Evolutionary conservation across 1,139 yeast species (phyloP), one percentile per base, ranked within the genome.

Genomic region (Groenewaldozyma auringiensis): DNA sequence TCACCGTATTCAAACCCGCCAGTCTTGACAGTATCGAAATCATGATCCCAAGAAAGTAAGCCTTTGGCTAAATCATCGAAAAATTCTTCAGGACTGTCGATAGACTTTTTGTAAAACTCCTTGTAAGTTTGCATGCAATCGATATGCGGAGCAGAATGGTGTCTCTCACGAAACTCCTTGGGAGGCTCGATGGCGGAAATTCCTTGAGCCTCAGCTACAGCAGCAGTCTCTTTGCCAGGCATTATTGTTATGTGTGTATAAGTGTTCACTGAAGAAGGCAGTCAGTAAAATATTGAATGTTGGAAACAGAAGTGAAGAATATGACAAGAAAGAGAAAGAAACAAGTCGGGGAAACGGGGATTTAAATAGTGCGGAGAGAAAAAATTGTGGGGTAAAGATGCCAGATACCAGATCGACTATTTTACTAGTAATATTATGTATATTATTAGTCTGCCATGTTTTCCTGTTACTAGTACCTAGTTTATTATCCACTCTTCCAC

Each of bases 21-120:
- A 40, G 78, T 63, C 34, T 51, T 50, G 47, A 85, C 95, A 49
- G 80, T 76, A 59, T 75, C 70, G 69, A 86, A 92, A 53, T 83
- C 94, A 56, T 72, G 78, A 66, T 84, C 89, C 97, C 97, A 92
- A 59, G 77, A 71, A 56, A 92, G 73, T 52, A 80, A 75, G 57
- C 86, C 85, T 49, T 76, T 77, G 49, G 95, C 97, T 69, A 79
- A 70, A 40, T 83, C 79, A 46, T 94, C 94, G 64, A 87, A 92
- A 67, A 92, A 92, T 40, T 68, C 76, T 55, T 80, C 87, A 47
- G 98, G 97, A 60, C 86, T 79, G 49, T 75, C 68, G 58, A 92
- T 79, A 34, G 95, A 85, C 71, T 86, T 74, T 50, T 78, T 66
- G 71, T 92, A 87, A 71, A 88, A 67, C 55, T 75, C 68, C 50